phyloP scores from a whole-genome alignment of 768 basidiomycete genomes.

The Mycena filopes region DNA sequence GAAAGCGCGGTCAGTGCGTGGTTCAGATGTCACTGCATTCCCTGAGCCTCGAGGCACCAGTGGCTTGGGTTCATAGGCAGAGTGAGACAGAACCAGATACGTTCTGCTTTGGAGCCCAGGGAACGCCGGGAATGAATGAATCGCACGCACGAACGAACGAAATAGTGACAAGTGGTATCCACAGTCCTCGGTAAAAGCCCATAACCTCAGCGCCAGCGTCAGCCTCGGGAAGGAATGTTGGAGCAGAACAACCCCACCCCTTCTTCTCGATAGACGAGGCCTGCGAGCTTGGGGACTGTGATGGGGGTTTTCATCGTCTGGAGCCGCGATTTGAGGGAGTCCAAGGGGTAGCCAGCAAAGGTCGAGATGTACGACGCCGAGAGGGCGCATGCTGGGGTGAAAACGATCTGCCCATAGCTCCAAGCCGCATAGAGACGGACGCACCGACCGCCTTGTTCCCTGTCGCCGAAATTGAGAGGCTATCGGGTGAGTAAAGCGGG shows the following conservation, averaged over 20 bases:
- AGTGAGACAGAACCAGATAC: too few species aligned
- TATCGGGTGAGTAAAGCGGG: conserved; percentile 8
- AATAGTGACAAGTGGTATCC: conserved; percentile 95
- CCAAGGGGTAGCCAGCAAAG: conserved; percentile 92
- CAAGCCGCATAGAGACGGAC: not conserved
- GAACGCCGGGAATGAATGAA: conserved; percentile 1
- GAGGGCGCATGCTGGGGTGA: conserved; percentile 76
- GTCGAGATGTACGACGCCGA: conserved; percentile 94
- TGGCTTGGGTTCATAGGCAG: too few species aligned
- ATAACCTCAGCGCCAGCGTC: conserved; percentile 46
- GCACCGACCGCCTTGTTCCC: conserved; percentile 79
- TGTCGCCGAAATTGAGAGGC: conserved; percentile 44
- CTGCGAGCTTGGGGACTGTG: conserved; percentile 77
- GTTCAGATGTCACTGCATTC: too few species aligned
- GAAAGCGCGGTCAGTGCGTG: conserved; percentile 11
- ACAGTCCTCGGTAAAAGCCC: conserved; percentile 91
- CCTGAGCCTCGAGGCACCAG: too few species aligned
- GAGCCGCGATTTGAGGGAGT: conserved; percentile 93
- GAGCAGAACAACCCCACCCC: conserved; percentile 47
- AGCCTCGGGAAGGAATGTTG: not conserved
- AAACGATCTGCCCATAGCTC: not conserved
- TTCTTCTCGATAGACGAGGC: conserved; percentile 83
- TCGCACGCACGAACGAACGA: conserved; percentile 91
- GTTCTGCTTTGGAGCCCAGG: too few species aligned
- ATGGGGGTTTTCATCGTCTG: conserved; percentile 85